These are phyloP conservation scores for Asterochloris sp. DNA, from an alignment of 139 green algal species.

Conservation along the genomic window DNA sequence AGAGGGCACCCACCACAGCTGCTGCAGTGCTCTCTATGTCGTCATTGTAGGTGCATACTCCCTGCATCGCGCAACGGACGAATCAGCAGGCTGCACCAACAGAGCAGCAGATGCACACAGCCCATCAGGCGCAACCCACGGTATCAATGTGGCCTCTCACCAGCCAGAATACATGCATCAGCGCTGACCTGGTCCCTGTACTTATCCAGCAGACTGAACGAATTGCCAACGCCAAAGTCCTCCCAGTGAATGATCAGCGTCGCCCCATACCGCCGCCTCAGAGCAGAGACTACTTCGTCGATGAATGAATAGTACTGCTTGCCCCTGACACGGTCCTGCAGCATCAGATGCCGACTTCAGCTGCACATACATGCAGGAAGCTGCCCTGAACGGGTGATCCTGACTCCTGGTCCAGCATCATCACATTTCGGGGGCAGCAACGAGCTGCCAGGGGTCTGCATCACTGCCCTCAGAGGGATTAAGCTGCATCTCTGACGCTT, in stretches of 20 bases:
- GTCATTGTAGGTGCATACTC: conserved; percentile 40
- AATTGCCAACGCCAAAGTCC: conserved; percentile 40
- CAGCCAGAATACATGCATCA: not conserved
- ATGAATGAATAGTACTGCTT: conserved; percentile 40
- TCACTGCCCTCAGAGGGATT: too few relatives aligned
- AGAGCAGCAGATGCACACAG: not conserved
- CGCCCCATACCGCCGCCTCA: conserved; percentile 30
- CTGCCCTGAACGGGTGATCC: too few relatives aligned
- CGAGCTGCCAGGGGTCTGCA: too few relatives aligned
- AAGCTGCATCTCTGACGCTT: too few relatives aligned
- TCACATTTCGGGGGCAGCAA: too few relatives aligned
- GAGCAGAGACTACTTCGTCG: conserved; percentile 27
- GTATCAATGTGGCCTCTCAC: not conserved
- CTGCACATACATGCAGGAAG: too few relatives aligned
- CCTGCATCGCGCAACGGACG: conserved; percentile 10
- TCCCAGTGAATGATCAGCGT: conserved; percentile 47
- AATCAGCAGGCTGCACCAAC: not conserved
- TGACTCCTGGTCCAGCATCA: too few relatives aligned
- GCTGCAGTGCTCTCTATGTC: conserved; percentile 58
- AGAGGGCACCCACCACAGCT: conserved; percentile 31
- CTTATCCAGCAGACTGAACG: conserved; percentile 18
- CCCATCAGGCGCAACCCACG: not conserved
- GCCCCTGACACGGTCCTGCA: conserved; percentile 31
- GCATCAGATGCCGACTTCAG: too few relatives aligned
- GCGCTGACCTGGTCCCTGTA: conserved; percentile 3